These are phyloP conservation scores for Diversispora epigaea DNA, from an alignment of 192 early-diverging fungal species.

Conservation along the genomic window DNA sequence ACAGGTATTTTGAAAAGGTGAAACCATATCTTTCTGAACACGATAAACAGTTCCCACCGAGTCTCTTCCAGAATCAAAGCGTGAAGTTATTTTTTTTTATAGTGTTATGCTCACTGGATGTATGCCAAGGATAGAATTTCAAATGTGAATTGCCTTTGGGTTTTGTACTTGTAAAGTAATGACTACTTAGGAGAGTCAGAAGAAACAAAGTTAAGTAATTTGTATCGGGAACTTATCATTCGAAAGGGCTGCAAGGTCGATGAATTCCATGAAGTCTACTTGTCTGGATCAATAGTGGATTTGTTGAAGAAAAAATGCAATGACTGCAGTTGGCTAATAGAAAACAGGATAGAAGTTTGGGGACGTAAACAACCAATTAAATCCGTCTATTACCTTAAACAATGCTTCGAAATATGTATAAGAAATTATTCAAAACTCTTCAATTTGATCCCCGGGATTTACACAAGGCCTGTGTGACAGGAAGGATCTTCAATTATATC, in stretches of 20 bases:
- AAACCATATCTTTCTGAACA: slow-evolving; percentile 20
- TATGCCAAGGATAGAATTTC: not conserved
- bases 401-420: slow-evolving; percentile 12
- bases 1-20: too few relatives aligned
- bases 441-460: not conserved
- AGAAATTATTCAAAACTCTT: not conserved
- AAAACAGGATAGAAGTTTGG: not conserved
- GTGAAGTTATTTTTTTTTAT: not conserved
- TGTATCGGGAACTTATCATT: slow-evolving; percentile 11
- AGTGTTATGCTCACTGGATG: not conserved
- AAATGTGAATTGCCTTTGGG: not conserved
- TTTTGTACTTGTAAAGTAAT: slow-evolving; percentile 7
- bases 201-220: not conserved
- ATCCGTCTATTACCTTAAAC: not conserved
- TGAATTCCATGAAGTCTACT: not conserved
- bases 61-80: slow-evolving; percentile 2
- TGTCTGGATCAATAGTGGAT: slow-evolving; percentile 2
- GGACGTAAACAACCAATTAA: not conserved
- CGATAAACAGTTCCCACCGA: not conserved
- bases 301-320: slow-evolving; percentile 6
- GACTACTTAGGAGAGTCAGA: not conserved
- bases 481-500: slow-evolving; percentile 9
- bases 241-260: not conserved
- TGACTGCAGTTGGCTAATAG: not conserved
- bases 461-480: not conserved